These are phyloP conservation scores for Trichophyton rubrum DNA, from an alignment of 2,329 filamentous ascomycete species.

Conservation along the genomic window DNA sequence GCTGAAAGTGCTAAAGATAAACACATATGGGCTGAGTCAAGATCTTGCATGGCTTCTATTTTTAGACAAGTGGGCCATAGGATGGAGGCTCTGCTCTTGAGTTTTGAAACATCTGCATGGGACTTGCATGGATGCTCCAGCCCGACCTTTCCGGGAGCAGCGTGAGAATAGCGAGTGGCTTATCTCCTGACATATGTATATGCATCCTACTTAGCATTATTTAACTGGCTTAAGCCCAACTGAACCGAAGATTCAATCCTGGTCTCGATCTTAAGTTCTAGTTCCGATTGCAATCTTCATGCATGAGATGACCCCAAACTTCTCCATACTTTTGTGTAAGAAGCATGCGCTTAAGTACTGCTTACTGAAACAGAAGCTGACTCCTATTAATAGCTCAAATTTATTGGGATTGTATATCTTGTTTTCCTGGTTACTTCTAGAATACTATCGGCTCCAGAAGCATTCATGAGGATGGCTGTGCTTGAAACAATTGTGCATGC, in stretches of 20 bases:
- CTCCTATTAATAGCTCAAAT: neutral
- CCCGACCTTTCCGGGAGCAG: neutral
- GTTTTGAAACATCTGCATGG: neutral
- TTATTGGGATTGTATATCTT: neutral
- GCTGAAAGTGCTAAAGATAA: neutral
- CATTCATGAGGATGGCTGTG: too few relatives aligned
- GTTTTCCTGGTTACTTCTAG: too few relatives aligned
- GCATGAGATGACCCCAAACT: neutral
- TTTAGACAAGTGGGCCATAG: neutral
- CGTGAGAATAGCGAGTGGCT: neutral
- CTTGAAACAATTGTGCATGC: too few relatives aligned
- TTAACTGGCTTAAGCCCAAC: neutral
- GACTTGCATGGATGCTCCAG: neutral
- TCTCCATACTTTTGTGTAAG: neutral
- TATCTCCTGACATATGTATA: neutral
- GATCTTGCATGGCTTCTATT: neutral
- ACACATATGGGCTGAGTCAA: neutral
- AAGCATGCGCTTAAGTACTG: neutral
- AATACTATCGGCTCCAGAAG: too few relatives aligned
- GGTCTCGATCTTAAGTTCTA: neutral
- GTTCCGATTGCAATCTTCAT: neutral
- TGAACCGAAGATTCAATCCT: neutral
- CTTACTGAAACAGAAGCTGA: neutral
- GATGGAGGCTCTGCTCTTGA: neutral
- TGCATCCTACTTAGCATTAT: neutral